Conservation (phyloP, 1,139 yeast genomes). For the Yamadazyma siamensis region DNA sequence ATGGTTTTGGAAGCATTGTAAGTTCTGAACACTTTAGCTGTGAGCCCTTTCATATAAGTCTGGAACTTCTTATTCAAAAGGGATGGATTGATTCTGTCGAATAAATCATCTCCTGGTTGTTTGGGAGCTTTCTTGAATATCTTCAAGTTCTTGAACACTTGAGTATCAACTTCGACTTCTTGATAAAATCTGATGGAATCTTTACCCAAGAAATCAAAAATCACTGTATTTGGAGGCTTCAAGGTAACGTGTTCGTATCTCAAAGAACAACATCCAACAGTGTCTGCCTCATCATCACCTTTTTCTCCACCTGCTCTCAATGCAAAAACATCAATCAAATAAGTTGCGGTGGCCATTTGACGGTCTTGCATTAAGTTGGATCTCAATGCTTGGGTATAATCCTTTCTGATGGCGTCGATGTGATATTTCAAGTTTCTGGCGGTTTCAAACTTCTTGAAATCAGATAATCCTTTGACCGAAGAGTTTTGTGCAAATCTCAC, state of each 20-base stretch:
- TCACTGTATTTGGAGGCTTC: conserved; percentile 80
- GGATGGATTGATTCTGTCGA: conserved; percentile 85
- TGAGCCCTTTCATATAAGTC: conserved; percentile 85
- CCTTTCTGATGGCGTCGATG: conserved; percentile 70
- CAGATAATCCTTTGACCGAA: conserved; percentile 87
- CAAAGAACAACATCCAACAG: conserved; percentile 96
- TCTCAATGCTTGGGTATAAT: conserved; percentile 68
- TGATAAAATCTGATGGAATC: conserved; percentile 91
- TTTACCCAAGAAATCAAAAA: conserved; percentile 95
- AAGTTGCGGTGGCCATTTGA: conserved; percentile 92
- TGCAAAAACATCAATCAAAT: conserved; percentile 90
- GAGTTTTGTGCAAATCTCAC: conserved; percentile 92
- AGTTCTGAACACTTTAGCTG: conserved; percentile 97
- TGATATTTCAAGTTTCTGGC: conserved; percentile 79
- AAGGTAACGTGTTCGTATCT: conserved; percentile 85
- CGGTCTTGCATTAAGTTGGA: conserved; percentile 79
- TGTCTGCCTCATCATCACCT: conserved; percentile 96
- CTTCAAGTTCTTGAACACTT: conserved; percentile 83
- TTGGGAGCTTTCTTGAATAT: conserved; percentile 87
- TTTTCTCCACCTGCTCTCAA: conserved; percentile 98
- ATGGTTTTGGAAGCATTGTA: conserved; percentile 94
- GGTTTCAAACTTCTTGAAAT: conserved; percentile 86
- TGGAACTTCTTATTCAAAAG: conserved; percentile 83
- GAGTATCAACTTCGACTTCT: conserved; percentile 85
- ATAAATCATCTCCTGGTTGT: conserved; percentile 86